Conservation (phyloP, 2,329 filamentous ascomycete species). For the Exophiala oligosperma region DNA sequence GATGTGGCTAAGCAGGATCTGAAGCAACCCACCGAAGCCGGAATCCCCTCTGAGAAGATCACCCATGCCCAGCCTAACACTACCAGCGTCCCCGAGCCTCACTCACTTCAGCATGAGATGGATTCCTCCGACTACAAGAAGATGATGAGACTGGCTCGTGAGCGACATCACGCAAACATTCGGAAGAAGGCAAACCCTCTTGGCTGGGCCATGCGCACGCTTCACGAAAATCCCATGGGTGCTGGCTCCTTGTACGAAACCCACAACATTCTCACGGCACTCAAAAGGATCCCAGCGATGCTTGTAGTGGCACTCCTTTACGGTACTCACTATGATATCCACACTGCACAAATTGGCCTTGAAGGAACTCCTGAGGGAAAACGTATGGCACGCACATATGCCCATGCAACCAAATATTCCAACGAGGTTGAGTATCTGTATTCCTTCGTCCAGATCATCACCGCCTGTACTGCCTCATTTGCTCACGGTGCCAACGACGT, state of each 20-base stretch:
- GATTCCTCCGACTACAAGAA: conserved; percentile 54
- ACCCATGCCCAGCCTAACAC: too few relatives aligned
- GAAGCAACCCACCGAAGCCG: too few relatives aligned
- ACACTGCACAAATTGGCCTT: conserved; percentile 71
- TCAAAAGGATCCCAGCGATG: conserved; percentile 66
- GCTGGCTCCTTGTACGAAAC: conserved; percentile 48
- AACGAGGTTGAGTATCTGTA: conserved; percentile 68
- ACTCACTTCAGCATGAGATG: too few relatives aligned
- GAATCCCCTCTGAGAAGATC: too few relatives aligned
- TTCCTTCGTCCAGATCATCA: conserved; percentile 56
- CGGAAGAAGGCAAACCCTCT: conserved; percentile 64
- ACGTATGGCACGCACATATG: conserved; percentile 70
- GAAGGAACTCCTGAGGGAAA: conserved; percentile 69
- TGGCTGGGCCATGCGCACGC: conserved; percentile 79
- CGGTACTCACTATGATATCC: conserved; percentile 79
- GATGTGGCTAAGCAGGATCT: too few relatives aligned
- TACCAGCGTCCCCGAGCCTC: too few relatives aligned
- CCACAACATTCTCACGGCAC: too few relatives aligned
- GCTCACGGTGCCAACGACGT: conserved; percentile 76
- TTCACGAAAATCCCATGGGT: conserved; percentile 72
- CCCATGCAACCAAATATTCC: conserved; percentile 62
- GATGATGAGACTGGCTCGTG: conserved; percentile 58
- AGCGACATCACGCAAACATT: conserved; percentile 63
- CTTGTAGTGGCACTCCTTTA: conserved; percentile 66
- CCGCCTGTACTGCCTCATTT: conserved; percentile 52